These are phyloP conservation scores for Saturnispora quitensis DNA, from an alignment of 805 yeast species.

Conservation along the genomic window DNA sequence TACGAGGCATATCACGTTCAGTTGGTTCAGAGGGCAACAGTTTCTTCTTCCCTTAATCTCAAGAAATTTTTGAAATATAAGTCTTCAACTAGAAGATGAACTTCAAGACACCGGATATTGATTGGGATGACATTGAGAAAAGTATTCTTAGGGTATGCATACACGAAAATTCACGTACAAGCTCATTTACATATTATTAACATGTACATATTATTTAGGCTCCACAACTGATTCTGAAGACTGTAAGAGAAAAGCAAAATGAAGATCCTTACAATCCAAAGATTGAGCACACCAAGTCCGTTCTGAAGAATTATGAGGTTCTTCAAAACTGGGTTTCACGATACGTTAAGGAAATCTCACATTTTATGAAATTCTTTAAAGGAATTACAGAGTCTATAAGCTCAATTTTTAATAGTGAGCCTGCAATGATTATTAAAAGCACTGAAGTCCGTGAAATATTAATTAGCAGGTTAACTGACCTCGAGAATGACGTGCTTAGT, in stretches of 20 bases:
- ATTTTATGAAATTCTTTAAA: background rate
- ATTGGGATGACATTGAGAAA: constrained; percentile 23
- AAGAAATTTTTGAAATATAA: background rate
- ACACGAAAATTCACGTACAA: background rate
- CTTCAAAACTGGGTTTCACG: constrained; percentile 11
- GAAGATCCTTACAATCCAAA: background rate
- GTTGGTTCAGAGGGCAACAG: background rate
- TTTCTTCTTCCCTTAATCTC: background rate
- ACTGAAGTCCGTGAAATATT: background rate
- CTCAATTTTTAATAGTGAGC: background rate
- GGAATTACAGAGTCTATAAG: background rate
- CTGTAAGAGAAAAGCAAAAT: constrained; percentile 2
- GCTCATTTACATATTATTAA: background rate
- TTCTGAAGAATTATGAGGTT: constrained; percentile 7
- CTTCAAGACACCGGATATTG: constrained; percentile 16
- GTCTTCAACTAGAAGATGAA: constrained; percentile 9
- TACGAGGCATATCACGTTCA: background rate
- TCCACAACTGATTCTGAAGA: constrained; percentile 11
- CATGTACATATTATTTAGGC: constrained; percentile 6
- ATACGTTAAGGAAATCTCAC: constrained; percentile 2
- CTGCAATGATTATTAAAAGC: background rate
- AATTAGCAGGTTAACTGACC: background rate
- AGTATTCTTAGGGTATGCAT: constrained; percentile 20
- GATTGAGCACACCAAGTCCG: constrained; percentile 9
- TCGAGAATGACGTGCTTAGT: background rate